Conservation (phyloP, 176 grass and related monocot genomes). For the Pharus latifolius region DNA sequence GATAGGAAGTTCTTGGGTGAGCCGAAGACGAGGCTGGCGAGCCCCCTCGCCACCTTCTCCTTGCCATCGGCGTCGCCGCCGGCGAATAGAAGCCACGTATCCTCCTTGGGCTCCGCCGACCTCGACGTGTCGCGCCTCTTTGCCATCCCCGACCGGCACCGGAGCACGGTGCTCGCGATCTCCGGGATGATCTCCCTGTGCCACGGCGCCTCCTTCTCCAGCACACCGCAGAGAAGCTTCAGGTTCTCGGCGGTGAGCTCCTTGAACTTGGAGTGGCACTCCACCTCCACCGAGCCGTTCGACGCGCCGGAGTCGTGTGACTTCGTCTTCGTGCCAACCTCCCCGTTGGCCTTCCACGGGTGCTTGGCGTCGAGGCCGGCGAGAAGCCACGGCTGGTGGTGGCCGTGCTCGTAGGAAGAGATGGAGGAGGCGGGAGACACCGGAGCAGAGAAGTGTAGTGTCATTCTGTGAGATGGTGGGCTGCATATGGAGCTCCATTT, state of each 20-base stretch:
- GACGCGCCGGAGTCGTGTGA: conserved; percentile 35
- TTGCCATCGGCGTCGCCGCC: conserved; percentile 62
- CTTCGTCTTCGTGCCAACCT: neutral
- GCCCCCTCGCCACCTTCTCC: conserved; percentile 56
- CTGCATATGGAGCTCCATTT: conserved; percentile 49
- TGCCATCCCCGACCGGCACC: conserved; percentile 71
- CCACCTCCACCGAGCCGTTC: conserved; percentile 54
- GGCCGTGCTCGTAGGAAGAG: conserved; percentile 37
- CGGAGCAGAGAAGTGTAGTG: conserved; percentile 32
- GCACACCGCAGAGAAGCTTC: conserved; percentile 56
- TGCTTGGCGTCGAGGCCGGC: conserved; percentile 17
- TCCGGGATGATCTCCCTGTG: conserved; percentile 73
- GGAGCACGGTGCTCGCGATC: conserved; percentile 61
- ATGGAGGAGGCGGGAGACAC: conserved; percentile 48
- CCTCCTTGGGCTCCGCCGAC: conserved; percentile 46
- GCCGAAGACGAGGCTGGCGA: conserved; percentile 72
- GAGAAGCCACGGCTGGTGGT: conserved; percentile 16
- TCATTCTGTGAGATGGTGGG: conserved; percentile 32
- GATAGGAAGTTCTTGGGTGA: conserved; percentile 39
- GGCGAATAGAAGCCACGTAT: conserved; percentile 87
- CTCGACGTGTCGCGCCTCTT: conserved; percentile 42
- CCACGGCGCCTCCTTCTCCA: conserved; percentile 86
- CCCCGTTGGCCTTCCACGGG: conserved; percentile 42
- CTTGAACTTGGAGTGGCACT: conserved; percentile 69
- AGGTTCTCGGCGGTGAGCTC: conserved; percentile 89